Evolutionary conservation across 148 eudicot species (phyloP), one percentile per base, ranked within the genome.

Genomic region (Chenopodium berlandieri): DNA sequence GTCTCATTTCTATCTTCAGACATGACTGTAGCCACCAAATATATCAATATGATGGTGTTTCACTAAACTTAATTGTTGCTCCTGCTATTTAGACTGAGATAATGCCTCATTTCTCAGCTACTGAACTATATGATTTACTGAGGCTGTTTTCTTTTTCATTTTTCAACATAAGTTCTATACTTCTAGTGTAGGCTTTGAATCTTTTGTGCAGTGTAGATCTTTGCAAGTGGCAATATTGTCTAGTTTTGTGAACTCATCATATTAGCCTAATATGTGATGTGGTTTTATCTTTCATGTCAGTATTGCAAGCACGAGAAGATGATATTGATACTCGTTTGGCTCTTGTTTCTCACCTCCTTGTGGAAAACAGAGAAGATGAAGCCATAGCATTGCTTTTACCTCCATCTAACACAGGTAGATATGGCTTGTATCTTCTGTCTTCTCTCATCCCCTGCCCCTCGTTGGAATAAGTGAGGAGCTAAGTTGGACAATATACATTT

Each of bases 331-430:
- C 89, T 85, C 94, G 97, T 73, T 84, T 95, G 69, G 84, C 86
- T 71, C 88, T 95, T 47, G 88, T 96, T 48, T 89, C 91, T 16
- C 90, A 93, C 82, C 94, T 95, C 58, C 85, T 90, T 74, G 92
- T 89, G 82, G 94, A 92, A 83, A 73, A 83, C 78, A 90, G 87
- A 89, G 90, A 84, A 76, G 93, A 95, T 79, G 97, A 95, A 85
- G 97, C 94, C 58, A 84, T 95, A 50, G 83, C 83, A 77, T 87
- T 95, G 75, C 97, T 95, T 79, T 89, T 93, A 85, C 93, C 97
- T 76, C 91, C 96, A 60, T 52, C 81, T 75, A 81, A 86, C 80
- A 34, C 85, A 84, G 98, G 98, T 91, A 82, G 40, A 73, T 75
- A 37, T 75, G 25, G 31, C 27, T 8, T 58, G 31, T 25, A 50